These are phyloP conservation scores for Albatrellus sp. DNA, from an alignment of 1,284 basidiomycete species.

Conservation along the genomic window DNA sequence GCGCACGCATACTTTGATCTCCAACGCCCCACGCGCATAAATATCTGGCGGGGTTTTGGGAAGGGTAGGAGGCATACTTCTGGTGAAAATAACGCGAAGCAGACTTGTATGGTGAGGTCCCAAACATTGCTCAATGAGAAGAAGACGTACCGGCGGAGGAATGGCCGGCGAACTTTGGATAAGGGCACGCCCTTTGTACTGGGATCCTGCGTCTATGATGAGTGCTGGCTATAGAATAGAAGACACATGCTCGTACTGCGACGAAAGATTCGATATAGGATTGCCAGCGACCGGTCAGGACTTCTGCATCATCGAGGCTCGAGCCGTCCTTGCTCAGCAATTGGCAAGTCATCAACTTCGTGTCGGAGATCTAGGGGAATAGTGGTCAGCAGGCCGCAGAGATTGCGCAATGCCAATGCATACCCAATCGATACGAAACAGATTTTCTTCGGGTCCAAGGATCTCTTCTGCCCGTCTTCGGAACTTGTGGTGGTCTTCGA, in stretches of 20 bases:
- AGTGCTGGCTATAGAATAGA: constrained; percentile 1
- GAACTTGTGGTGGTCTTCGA: constrained; percentile 78
- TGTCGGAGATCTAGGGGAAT: constrained; percentile 46
- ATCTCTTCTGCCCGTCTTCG: constrained; percentile 76
- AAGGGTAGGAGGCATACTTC: constrained; percentile 27
- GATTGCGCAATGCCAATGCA: constrained; percentile 14
- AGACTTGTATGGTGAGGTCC: background rate
- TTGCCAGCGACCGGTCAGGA: constrained; percentile 75
- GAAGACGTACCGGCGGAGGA: constrained; percentile 54
- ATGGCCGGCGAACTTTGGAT: constrained; percentile 51
- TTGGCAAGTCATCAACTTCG: constrained; percentile 71
- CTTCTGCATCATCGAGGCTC: constrained; percentile 77
- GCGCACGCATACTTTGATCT: constrained; percentile 76
- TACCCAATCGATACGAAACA: constrained; percentile 91
- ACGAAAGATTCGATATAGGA: constrained; percentile 85
- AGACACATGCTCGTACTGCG: constrained; percentile 36
- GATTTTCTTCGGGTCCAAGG: constrained; percentile 79
- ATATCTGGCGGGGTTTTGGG: constrained; percentile 28
- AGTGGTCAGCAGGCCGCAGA: background rate
- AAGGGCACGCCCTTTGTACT: constrained; percentile 37
- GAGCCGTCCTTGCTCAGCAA: constrained; percentile 85
- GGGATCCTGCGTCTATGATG: constrained; percentile 26
- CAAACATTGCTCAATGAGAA: background rate
- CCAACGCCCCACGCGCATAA: constrained; percentile 46
- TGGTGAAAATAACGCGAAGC: constrained; percentile 12